Evolutionary conservation across 2,329 filamentous ascomycete genomes (phyloP).

Genomic region (Diaporthe sp.): DNA sequence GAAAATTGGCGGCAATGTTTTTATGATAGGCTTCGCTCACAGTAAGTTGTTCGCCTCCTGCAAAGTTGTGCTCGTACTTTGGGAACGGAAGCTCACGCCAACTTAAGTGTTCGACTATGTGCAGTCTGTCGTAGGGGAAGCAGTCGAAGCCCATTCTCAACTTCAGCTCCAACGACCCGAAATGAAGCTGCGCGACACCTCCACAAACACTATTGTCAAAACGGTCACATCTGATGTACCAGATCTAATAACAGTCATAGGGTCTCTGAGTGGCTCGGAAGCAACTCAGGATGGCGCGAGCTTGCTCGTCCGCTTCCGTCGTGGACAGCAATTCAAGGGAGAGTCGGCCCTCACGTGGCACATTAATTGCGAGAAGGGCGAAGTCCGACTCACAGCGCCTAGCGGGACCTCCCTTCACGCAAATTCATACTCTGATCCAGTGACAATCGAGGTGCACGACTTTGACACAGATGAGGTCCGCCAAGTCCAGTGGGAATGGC

Average conservation of each 20-base stretch:
- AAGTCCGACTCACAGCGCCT: constrained; percentile 50
- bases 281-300: constrained; percentile 47
- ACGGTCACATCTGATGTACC: constrained; percentile 44
- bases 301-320: constrained; percentile 51
- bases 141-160: constrained; percentile 49
- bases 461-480: constrained; percentile 56
- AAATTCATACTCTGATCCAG: constrained; percentile 47
- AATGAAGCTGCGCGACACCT: constrained; percentile 47
- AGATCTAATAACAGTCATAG: constrained; percentile 45
- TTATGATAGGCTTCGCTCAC: constrained; percentile 55
- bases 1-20: constrained; percentile 56
- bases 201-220: constrained; percentile 44
- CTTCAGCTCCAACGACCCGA: constrained; percentile 57
- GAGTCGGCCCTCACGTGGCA: constrained; percentile 56
- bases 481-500: constrained; percentile 55
- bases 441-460: constrained; percentile 62
- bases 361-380: constrained; percentile 59
- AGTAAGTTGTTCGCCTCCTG: constrained; percentile 43
- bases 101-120: constrained; percentile 56
- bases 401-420: constrained; percentile 45
- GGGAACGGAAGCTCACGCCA: constrained; percentile 38
- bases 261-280: constrained; percentile 41
- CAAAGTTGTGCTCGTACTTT: constrained; percentile 17
- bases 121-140: constrained; percentile 57
- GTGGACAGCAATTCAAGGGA: constrained; percentile 56